Base-by-base conservation (phyloP, 768 basidiomycete species). In the Tricholoma sp. region DNA sequence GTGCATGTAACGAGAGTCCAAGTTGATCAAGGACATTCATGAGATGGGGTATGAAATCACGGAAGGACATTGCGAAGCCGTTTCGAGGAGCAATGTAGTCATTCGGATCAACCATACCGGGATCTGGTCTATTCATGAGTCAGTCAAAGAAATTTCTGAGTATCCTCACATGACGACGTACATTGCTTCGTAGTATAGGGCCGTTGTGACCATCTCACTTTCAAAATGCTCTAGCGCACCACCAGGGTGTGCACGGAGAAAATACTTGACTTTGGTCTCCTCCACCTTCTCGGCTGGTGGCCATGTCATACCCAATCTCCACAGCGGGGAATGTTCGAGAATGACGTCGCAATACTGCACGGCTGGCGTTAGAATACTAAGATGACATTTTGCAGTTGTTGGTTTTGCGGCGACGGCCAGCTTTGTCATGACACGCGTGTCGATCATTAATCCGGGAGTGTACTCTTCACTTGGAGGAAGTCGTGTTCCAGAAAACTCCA, bases 181-280 rank as follows among this genome's bases (percentile, higher is more conserved):
- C 91, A 87, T 72, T 24, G 87, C 91, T 74, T 94, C 91, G 63
- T 94, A 94, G 72, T 92, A 94, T 52, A 94, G 65, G 9, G 89
- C 81, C 9, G 90, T 92, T 0, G 88, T 77, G 18, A 87, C 88
- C 74, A 86, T 85, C 68, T 88, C 84, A 57, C 84, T 88, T 63
- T 90, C 88, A 60, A 92, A 93, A 68, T 94, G 91, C 65, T 94
- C 91, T 49, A 94, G 71, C 0, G 88, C 90, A 61, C 91, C 91
- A 37, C 89, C 90, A 44, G 91, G 91, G 68, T 91, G 86, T 9
- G 88, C 88, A 37, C 90, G 81, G 57, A 92, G 62, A 70, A 91
- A 92, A 65, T 88, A 92, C 65, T 93, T 92, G 72, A 88, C 77
- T 66, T 86, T 91, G 60, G 84, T 80, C 15, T 87, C 83, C 3